Percentiles rank a stretch among this genome's conserved stretches.
Evolutionary conservation across 2,329 filamentous ascomycete genomes (phyloP).

Genomic region (Pseudogymnoascus sp.): DNA sequence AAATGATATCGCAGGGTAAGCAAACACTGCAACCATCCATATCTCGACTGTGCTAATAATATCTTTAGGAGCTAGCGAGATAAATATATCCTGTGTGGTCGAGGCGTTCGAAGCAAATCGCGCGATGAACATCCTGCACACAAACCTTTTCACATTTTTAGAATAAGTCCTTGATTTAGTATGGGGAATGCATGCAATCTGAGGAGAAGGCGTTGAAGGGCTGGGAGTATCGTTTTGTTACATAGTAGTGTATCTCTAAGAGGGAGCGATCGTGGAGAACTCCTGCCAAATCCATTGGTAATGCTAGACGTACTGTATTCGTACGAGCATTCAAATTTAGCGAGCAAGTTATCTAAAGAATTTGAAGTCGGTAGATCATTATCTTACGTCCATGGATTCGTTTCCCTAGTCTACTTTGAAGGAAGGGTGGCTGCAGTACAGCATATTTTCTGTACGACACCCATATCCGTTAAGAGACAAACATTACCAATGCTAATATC

Average conservation of each 20-base stretch:
- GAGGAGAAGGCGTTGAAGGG: conserved; percentile 3
- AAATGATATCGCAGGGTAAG: conserved; percentile 98
- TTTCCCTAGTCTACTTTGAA: neutral
- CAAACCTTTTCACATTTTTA: conserved; percentile 91
- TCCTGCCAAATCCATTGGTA: neutral
- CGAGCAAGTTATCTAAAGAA: conserved; percentile 2
- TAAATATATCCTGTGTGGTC: conserved; percentile 98
- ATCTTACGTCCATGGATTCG: neutral
- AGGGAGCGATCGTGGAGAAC: neutral
- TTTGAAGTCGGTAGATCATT: conserved; percentile 6
- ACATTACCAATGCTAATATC: conserved; percentile 2
- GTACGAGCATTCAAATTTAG: conserved; percentile 4
- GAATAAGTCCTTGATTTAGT: conserved; percentile 37
- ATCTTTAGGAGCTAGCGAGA: conserved; percentile 78
- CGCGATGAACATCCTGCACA: conserved; percentile 93
- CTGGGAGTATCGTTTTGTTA: neutral
- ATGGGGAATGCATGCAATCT: neutral
- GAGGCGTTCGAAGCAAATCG: conserved; percentile 83
- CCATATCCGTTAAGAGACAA: neutral
- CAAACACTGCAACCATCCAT: neutral
- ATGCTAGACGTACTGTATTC: conserved; percentile 6
- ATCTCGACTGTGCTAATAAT: neutral
- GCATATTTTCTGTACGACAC: neutral
- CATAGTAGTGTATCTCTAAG: conserved; percentile 6
- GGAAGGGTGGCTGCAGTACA: neutral